Base-by-base conservation (phyloP, 1,284 basidiomycete species). In the Pterulicium gracile region DNA sequence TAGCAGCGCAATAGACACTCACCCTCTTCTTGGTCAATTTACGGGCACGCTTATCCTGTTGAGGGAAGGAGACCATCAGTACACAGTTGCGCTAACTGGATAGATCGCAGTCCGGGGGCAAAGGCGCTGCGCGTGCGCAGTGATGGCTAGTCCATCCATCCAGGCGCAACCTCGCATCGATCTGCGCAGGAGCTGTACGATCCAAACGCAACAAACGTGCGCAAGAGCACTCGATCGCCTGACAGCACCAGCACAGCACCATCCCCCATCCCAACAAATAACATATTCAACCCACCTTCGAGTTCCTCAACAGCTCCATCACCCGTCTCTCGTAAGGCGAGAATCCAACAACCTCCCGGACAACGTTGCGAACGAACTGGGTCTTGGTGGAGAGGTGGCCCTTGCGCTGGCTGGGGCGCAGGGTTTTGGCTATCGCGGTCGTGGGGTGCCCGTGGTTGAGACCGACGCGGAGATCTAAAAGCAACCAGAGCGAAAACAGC, bases 21-120 rank as follows among this genome's bases (percentile, higher is more conserved):
- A 95, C 92, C 75, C 92, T 82, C 76, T 94, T 95, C 81, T 97
- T 97, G 58, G 92, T 94, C 73, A 96, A 74, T 75, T 96, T 97
- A 69, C 90, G 79, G 51, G 94, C 94, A 73, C 94, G 95, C 81
- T 97, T 97, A 69, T 97, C 93, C 90, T 91, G 57, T 43, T 34
- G 52, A 13, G 45, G 1, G 46, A 45, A 50, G 35, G 2, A 17
- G 36, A 39, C 34, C 39, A 23, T 43, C 42, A 43, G 36, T 39
- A 39, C n/a, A n/a, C n/a, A n/a, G n/a, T n/a, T n/a, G n/a, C n/a
- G n/a, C n/a, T n/a, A n/a, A n/a, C n/a, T n/a, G n/a, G n/a, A n/a
- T n/a, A n/a, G n/a, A n/a, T n/a, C n/a, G n/a, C n/a, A n/a, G n/a
- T n/a, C n/a, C n/a, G n/a, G n/a, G n/a, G n/a, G n/a, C n/a, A n/a